phyloP scores from a whole-genome alignment of 768 basidiomycete genomes.

The Suillus sp. region DNA sequence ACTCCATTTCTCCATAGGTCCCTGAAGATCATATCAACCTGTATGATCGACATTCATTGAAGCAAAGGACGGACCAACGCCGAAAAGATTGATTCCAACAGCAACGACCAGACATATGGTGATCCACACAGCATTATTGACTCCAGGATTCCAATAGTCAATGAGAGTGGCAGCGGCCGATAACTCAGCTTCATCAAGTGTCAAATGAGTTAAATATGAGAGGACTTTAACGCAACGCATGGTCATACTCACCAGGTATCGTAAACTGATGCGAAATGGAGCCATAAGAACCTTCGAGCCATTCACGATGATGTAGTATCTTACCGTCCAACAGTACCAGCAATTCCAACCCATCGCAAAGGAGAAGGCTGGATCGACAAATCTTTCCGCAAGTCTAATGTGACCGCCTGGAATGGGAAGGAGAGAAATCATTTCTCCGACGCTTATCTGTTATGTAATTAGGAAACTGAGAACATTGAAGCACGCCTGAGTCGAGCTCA shows the following conservation, averaged over 20 bases:
- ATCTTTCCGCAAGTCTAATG: not conserved
- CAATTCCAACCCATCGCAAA: conserved; percentile 4
- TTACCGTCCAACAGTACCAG: conserved; percentile 3
- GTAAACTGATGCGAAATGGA: not conserved
- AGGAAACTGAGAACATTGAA: not conserved
- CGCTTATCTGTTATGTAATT: not conserved
- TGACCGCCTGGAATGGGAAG: not conserved
- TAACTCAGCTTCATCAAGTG: not conserved
- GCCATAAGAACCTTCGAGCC: not conserved
- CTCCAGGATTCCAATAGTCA: not conserved
- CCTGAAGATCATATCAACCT: not conserved
- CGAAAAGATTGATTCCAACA: conserved; percentile 2
- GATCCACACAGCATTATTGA: conserved; percentile 1
- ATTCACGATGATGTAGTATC: not conserved
- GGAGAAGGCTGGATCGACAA: not conserved
- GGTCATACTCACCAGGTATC: not conserved
- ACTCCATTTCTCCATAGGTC: not conserved
- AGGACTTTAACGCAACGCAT: not conserved
- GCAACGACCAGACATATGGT: not conserved
- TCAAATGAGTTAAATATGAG: not conserved
- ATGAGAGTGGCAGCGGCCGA: not conserved
- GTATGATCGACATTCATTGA: not conserved
- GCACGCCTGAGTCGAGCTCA: not conserved
- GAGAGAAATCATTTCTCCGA: not conserved
- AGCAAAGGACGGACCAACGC: not conserved